Base-by-base conservation (phyloP, 1,139 yeast genomes). In the Saccharomyces hybrid region DNA sequence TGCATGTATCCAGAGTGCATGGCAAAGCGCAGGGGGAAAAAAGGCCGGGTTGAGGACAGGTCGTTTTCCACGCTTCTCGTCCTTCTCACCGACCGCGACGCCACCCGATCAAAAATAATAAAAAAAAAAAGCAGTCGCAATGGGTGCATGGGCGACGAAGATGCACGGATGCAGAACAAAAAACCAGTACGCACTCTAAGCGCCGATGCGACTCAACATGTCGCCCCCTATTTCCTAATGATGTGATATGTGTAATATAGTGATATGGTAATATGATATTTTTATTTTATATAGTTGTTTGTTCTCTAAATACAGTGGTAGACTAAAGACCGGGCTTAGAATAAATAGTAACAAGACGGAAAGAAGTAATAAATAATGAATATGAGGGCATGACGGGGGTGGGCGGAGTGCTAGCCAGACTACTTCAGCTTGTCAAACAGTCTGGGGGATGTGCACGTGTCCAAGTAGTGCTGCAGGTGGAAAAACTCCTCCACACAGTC, bases 401-500 rank as follows among this genome's bases (percentile, higher is more conserved):
- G 21, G 44, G 44, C 16, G 28, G 9, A 27, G 41, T 26, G 48
- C 12, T 26, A 26, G 24, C 8, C 51, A 31, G 27, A 47, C 74
- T 84, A 90, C 75, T 88, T 88, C 77, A 90, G 83, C 75, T 85
- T 86, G 77, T 82, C 76, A 78, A 93, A 90, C 72, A 91, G 79
- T 74, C 84, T 85, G 75, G 96, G 96, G 59, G 97, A 93, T 70
- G 88, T 90, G 78, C 96, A 85, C 72, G 88, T 95, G 75, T 88
- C 89, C 69, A 91, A 70, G 78, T 96, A 89, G 75, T 93, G 98
- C 74, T 88, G 88, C 72, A 90, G 80, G 76, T 93, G 98, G 91
- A 91, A 91, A 76, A 86, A 93, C 77, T 93, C 99, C 76, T 93
- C 98, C 61, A 91, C 86, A 79, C 99, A 93, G 76, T 91, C 96